Evolutionary conservation across 345 rosid species (phyloP).

Genomic region (Ceriops tagal): DNA sequence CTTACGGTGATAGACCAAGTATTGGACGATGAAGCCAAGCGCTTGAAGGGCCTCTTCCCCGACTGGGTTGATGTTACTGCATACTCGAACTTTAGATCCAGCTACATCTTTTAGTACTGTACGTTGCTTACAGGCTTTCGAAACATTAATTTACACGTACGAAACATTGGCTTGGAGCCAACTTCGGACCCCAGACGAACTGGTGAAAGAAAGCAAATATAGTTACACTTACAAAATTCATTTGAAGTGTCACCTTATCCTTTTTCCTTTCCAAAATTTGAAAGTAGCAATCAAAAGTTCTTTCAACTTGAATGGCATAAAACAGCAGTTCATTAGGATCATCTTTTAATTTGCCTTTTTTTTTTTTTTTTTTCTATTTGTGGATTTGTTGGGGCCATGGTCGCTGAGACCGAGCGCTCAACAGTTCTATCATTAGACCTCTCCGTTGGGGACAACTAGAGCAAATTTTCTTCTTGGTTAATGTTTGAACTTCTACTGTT

Average conservation of each 20-base stretch:
- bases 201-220: not conserved
- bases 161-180: not conserved
- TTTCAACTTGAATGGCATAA: too few relatives aligned
- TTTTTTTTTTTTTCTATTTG: too few relatives aligned
- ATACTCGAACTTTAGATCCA: slow-evolving; percentile 69
- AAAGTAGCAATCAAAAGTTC: too few relatives aligned
- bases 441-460: too few relatives aligned
- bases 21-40: slow-evolving; percentile 52
- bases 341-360: too few relatives aligned
- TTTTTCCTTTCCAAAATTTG: too few relatives aligned
- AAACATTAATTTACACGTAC: not conserved
- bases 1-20: slow-evolving; percentile 80
- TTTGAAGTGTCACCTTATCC: not conserved
- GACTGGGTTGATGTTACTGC: slow-evolving; percentile 76
- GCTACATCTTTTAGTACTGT: slow-evolving; percentile 46
- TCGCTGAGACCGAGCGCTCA: too few relatives aligned
- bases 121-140: not conserved
- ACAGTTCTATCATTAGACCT: too few relatives aligned
- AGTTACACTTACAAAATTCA: not conserved
- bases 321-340: too few relatives aligned
- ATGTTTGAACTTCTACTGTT: too few relatives aligned
- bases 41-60: slow-evolving; percentile 69
- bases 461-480: too few relatives aligned
- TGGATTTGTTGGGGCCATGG: too few relatives aligned
- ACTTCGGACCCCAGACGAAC: not conserved